Conservation (phyloP, 2,329 filamentous ascomycete genomes). For the Ascochyta rabiei region DNA sequence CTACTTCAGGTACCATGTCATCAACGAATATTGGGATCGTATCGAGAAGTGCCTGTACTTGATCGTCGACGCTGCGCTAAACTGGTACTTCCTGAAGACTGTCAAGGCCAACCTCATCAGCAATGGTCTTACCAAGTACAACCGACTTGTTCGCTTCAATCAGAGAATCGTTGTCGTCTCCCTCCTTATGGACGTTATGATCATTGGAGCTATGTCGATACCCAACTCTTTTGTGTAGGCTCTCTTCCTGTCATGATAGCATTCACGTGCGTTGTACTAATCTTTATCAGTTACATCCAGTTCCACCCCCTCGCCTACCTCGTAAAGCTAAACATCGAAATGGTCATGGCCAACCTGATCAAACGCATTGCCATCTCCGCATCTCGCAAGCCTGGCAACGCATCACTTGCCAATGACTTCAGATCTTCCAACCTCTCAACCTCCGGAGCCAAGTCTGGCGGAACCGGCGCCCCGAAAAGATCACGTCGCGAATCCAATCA, state of each 20-base stretch:
- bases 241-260: too few relatives aligned
- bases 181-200: conserved; percentile 57
- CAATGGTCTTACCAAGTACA: conserved; percentile 59
- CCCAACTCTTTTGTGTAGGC: conserved; percentile 54
- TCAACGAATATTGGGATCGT: conserved; percentile 50
- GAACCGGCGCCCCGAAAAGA: conserved; percentile 1
- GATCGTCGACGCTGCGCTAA: conserved; percentile 45
- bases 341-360: conserved; percentile 60
- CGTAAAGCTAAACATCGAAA: conserved; percentile 59
- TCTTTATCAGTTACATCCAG: conserved; percentile 51
- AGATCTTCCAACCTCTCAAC: conserved; percentile 35
- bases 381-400: conserved; percentile 36
- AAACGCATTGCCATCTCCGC: conserved; percentile 46
- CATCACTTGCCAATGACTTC: conserved; percentile 38
- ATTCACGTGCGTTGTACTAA: neutral
- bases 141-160: conserved; percentile 58
- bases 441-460: conserved; percentile 17
- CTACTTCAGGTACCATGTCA: conserved; percentile 30
- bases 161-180: conserved; percentile 58
- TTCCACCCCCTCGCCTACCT: conserved; percentile 59
- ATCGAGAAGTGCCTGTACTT: conserved; percentile 48
- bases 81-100: conserved; percentile 50
- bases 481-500: conserved; percentile 25
- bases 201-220: conserved; percentile 56
- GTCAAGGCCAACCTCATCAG: conserved; percentile 57